Evolutionary conservation across 2,329 filamentous ascomycete species (phyloP).

Genomic region (Alternaria rosae): DNA sequence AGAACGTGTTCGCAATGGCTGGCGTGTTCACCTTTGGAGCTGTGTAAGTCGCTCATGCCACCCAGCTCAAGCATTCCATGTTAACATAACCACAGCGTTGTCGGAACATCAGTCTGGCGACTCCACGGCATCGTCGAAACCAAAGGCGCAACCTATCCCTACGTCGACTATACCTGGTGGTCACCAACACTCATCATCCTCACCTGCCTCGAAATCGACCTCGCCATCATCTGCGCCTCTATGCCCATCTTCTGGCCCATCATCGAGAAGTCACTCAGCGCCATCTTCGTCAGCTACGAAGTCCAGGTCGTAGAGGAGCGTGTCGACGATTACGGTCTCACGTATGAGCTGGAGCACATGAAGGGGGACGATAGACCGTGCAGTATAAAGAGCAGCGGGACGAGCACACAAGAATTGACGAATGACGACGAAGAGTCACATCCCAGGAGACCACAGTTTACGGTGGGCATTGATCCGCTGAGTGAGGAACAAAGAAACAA

Average conservation of each 20-base stretch:
- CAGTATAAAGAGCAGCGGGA: slow-evolving; percentile 37
- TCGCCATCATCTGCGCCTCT: slow-evolving; percentile 45
- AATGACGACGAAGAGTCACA: slow-evolving; percentile 15
- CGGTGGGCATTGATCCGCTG: slow-evolving; percentile 37
- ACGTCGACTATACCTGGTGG: slow-evolving; percentile 45
- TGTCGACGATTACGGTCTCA: slow-evolving; percentile 29
- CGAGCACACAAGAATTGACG: slow-evolving; percentile 31
- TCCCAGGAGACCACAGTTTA: slow-evolving; percentile 27
- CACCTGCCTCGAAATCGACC: slow-evolving; percentile 42
- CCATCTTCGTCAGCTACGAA: slow-evolving; percentile 46
- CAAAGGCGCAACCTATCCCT: slow-evolving; percentile 40
- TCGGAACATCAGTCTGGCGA: slow-evolving; percentile 41
- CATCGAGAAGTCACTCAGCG: slow-evolving; percentile 32
- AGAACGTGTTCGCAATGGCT: slow-evolving; percentile 38
- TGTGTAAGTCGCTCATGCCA: slow-evolving; percentile 31
- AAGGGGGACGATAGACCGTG: slow-evolving; percentile 11
- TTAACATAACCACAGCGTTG: slow-evolving; percentile 34
- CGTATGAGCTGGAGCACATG: slow-evolving; percentile 39
- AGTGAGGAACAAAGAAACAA: slow-evolving; percentile 13
- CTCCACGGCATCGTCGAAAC: slow-evolving; percentile 37
- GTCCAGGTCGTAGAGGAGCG: slow-evolving; percentile 43
- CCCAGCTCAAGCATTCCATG: not conserved
- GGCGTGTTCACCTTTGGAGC: slow-evolving; percentile 44
- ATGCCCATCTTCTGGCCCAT: slow-evolving; percentile 50
- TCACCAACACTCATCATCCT: slow-evolving; percentile 36